A percentile compares a stretch with the other conserved stretches of the same genome.
phyloP scores from a whole-genome alignment of 352 stramenopile species.

The Albugo laibachii region DNA sequence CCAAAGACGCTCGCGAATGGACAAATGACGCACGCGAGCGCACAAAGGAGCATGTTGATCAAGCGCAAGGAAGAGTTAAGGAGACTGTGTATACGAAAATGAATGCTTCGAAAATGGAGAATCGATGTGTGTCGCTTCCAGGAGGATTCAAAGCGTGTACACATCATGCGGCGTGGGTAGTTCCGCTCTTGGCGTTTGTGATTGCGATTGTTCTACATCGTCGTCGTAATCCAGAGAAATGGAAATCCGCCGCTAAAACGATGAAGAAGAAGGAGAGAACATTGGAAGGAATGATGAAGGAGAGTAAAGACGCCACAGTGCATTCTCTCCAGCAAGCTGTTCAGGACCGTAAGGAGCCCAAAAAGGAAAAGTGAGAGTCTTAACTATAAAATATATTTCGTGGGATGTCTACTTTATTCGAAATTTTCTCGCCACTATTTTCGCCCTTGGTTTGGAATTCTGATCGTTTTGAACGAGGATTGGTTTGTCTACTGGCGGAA shows the following conservation, averaged over 20 bases:
- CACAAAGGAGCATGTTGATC: constrained; percentile 23
- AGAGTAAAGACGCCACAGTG: constrained; percentile 7
- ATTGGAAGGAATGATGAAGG: constrained; percentile 22
- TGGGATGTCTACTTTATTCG: neutral
- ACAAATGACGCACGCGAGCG: constrained; percentile 23
- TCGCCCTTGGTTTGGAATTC: too few species aligned
- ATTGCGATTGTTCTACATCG: constrained; percentile 20
- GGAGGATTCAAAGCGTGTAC: constrained; percentile 16
- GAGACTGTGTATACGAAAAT: constrained; percentile 8
- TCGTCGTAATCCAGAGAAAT: constrained; percentile 45
- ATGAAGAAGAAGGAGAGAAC: constrained; percentile 21
- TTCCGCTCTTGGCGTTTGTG: constrained; percentile 18
- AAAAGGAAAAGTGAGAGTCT: constrained; percentile 4
- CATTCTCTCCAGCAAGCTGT: neutral
- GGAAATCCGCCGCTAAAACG: constrained; percentile 28
- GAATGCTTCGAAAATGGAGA: too few species aligned
- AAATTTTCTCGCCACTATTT: too few species aligned
- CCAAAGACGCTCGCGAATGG: too few species aligned
- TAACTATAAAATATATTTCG: constrained; percentile 6
- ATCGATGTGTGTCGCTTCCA: constrained; percentile 15
- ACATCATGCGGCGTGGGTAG: constrained; percentile 19
- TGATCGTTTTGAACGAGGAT: too few species aligned
- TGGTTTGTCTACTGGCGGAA: too few species aligned
- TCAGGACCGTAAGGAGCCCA: neutral
- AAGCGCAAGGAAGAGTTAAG: constrained; percentile 15